phyloP scores from a whole-genome alignment of 2,329 filamentous ascomycete genomes.

The Balansia obtecta region DNA sequence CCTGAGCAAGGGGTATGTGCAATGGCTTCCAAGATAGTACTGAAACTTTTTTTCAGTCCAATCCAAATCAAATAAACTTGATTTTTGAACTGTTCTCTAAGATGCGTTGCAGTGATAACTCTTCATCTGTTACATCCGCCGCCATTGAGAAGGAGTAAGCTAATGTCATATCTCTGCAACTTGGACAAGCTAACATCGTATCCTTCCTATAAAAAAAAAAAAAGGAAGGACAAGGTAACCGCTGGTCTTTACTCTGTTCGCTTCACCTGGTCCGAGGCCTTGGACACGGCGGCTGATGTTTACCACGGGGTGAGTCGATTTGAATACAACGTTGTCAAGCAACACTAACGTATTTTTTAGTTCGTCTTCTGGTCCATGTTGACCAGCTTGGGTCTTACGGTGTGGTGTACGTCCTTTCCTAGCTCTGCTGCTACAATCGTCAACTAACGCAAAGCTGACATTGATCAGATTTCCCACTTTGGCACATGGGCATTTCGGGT shows the following conservation, averaged over 20 bases:
- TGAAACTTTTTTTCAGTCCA: conserved; percentile 20
- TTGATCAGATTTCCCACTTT: conserved; percentile 72
- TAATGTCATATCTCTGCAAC: neutral
- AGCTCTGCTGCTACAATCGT: neutral
- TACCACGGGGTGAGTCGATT: conserved; percentile 69
- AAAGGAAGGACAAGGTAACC: conserved; percentile 67
- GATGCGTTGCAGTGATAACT: conserved; percentile 31
- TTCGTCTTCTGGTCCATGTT: conserved; percentile 94
- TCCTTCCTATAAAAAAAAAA: too few relatives aligned
- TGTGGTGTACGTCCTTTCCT: conserved; percentile 66
- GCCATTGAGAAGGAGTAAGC: conserved; percentile 65
- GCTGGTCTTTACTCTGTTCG: conserved; percentile 55
- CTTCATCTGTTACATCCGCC: conserved; percentile 32
- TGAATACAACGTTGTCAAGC: neutral
- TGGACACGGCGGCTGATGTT: conserved; percentile 77
- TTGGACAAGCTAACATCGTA: neutral
- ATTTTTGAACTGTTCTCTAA: conserved; percentile 27
- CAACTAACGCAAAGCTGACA: neutral
- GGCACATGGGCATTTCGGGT: conserved; percentile 98
- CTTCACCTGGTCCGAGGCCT: conserved; percentile 61
- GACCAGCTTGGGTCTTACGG: conserved; percentile 74
- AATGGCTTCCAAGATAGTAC: conserved; percentile 79
- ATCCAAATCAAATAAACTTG: conserved; percentile 21
- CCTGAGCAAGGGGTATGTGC: conserved; percentile 94
- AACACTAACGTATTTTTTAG: conserved; percentile 27